Percentiles rank a stretch among this genome's conserved stretches.
These are phyloP conservation scores for Elsinoe perseae DNA, from an alignment of 2,329 filamentous ascomycete genomes.

Conservation along the genomic window DNA sequence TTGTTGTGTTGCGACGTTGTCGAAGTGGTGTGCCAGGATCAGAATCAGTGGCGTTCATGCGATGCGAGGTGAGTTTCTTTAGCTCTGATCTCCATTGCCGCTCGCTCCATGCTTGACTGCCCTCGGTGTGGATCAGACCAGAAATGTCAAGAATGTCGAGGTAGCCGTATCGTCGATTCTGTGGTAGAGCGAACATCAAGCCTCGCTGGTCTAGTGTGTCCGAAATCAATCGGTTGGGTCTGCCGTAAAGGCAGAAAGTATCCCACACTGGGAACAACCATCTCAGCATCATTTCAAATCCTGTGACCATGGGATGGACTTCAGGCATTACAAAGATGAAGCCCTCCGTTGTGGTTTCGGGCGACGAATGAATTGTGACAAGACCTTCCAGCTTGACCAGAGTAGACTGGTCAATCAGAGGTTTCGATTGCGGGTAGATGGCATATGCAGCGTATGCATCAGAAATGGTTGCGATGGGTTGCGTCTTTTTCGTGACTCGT, in stretches of 20 bases:
- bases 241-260: constrained; percentile 82
- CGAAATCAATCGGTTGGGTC: constrained; percentile 76
- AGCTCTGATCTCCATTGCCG: constrained; percentile 81
- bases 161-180: constrained; percentile 79
- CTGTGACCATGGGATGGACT: constrained; percentile 78
- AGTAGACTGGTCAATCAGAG: constrained; percentile 87
- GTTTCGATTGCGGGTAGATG: constrained; percentile 90
- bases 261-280: constrained; percentile 94
- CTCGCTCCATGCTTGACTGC: constrained; percentile 72
- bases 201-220: constrained; percentile 81
- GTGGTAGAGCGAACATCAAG: constrained; percentile 97
- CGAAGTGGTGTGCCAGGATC: constrained; percentile 22
- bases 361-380: constrained; percentile 76
- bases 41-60: constrained; percentile 51
- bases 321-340: constrained; percentile 99
- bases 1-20: constrained; percentile 38
- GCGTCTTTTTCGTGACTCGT: constrained; percentile 85
- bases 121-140: constrained; percentile 67
- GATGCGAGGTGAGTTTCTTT: constrained; percentile 76
- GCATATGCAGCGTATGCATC: constrained; percentile 90
- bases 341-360: constrained; percentile 73
- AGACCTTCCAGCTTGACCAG: constrained; percentile 87
- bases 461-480: constrained; percentile 83
- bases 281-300: constrained; percentile 90
- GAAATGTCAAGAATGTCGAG: constrained; percentile 82